Base-by-base conservation (phyloP, 768 basidiomycete species). In the Tricholoma saponaceum region DNA sequence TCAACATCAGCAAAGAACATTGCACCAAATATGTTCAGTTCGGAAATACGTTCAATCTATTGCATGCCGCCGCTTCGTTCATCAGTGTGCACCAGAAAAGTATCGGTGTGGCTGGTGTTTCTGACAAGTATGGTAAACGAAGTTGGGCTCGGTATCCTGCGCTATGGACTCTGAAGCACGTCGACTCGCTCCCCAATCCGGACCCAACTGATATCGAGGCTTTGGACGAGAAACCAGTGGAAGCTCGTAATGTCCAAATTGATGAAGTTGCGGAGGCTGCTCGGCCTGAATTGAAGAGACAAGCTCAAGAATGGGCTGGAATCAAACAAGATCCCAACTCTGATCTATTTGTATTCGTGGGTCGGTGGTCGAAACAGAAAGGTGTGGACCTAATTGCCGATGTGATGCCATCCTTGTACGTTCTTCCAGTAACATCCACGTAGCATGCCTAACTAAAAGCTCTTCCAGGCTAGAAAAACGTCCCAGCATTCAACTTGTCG, bases 1-100 rank as follows among this genome's bases (percentile, higher is more conserved):
- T 97, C 82, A 96, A 96, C 72, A 91, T 97, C 71, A 90, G 90
- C 78, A 96, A 96, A 73, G 94, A 95, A 67, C 81, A 92, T 67
- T 97, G 95, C 77, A 92, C 89, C 53, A 95, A 95, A 80, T 97
- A 97, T 67, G 92, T 97, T 44, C 95, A 97, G 72, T 97, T 97
- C 70, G 95, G 95, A 60, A 97, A 97, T 78, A 97, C 95, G 9
- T 97, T 97, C 79, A 97, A 97, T 71, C 75, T 97, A 66, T 80
- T 97, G 23, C 95, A 97, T 66, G 94, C 95, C 22, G 95, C 86
- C 4, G 95, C 95, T 1, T 91, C 90, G 23, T 97, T 88, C 72
- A 94, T 97, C 74, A 92, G 90, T 60, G 82, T 83, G 28, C 95
- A 97, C 70, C 95, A 97, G 70, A 96, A 94, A 78, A 90, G 87